Evolutionary conservation across 1,284 basidiomycete genomes (phyloP).

Genomic region (Fomitopsis pinicola): DNA sequence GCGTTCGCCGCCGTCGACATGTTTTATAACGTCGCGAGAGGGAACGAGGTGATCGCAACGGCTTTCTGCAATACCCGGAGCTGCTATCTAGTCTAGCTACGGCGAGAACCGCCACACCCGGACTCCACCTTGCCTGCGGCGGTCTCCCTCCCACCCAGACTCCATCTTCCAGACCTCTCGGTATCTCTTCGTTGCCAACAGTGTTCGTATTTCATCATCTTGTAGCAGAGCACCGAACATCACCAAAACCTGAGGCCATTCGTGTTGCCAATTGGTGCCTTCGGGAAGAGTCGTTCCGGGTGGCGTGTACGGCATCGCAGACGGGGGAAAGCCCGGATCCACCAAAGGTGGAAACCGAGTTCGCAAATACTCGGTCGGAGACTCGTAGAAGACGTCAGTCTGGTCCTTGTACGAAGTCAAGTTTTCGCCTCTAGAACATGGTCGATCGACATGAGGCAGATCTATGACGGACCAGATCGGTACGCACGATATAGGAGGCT

Average conservation of each 20-base stretch:
- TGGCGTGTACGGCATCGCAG: slow-evolving; percentile 51
- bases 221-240: slow-evolving; percentile 74
- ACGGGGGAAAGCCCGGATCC: slow-evolving; percentile 61
- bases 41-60: background rate
- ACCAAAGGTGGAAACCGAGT: slow-evolving; percentile 63
- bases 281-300: slow-evolving; percentile 37
- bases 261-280: slow-evolving; percentile 49
- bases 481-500: slow-evolving; percentile 78
- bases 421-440: slow-evolving; percentile 42
- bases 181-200: slow-evolving; percentile 64
- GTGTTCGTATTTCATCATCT: slow-evolving; percentile 40
- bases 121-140: slow-evolving; percentile 73
- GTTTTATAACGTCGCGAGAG: background rate
- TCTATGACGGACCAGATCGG: slow-evolving; percentile 5
- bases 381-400: slow-evolving; percentile 78
- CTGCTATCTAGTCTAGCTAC: background rate
- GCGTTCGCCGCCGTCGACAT: background rate
- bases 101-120: slow-evolving; percentile 37
- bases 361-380: slow-evolving; percentile 65
- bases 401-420: slow-evolving; percentile 70
- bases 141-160: slow-evolving; percentile 82
- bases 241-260: slow-evolving; percentile 80
- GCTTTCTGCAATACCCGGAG: background rate
- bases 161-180: slow-evolving; percentile 59
- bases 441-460: slow-evolving; percentile 9